Evolutionary conservation across 2,329 filamentous ascomycete genomes (phyloP).

Genomic region (Huntiella bhutanensis): DNA sequence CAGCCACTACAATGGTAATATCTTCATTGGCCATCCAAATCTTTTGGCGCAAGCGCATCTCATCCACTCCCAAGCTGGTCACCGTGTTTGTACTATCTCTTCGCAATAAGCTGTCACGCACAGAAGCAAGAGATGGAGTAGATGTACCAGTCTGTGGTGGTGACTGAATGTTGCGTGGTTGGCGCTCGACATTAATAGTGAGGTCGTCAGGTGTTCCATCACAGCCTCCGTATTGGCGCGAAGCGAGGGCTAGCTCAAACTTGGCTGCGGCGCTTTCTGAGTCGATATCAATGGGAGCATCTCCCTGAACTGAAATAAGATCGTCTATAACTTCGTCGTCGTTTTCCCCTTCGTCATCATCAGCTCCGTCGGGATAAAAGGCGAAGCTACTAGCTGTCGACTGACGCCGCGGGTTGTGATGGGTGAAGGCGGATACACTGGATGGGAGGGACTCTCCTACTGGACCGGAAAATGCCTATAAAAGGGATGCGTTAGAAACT

Average conservation of each 20-base stretch:
- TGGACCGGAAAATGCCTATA: conserved; percentile 66
- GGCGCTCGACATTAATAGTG: conserved; percentile 23
- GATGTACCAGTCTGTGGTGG: conserved; percentile 43
- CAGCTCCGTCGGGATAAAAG: conserved; percentile 59
- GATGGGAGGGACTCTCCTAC: conserved; percentile 92
- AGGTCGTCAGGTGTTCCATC: background rate
- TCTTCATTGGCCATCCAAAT: conserved; percentile 88
- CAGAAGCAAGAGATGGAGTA: conserved; percentile 34
- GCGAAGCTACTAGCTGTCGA: conserved; percentile 68
- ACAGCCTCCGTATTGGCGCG: conserved; percentile 17
- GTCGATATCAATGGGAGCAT: conserved; percentile 7
- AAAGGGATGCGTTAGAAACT: conserved; percentile 2
- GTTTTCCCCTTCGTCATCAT: conserved; percentile 23
- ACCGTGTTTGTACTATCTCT: conserved; percentile 53
- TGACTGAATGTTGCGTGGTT: conserved; percentile 25
- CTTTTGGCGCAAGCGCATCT: conserved; percentile 48
- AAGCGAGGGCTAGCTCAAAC: conserved; percentile 8
- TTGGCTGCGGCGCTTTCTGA: conserved; percentile 11
- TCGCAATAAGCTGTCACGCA: conserved; percentile 47
- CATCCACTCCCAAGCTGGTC: conserved; percentile 42
- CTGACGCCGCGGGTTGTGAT: conserved; percentile 61
- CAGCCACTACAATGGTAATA: conserved; percentile 79
- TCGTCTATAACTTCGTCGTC: conserved; percentile 16
- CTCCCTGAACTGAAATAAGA: too few relatives aligned
- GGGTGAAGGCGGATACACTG: conserved; percentile 77